Percentiles rank a stretch among this genome's conserved stretches.
These are phyloP conservation scores for Dactylellina cionopaga DNA, from an alignment of 2,329 filamentous ascomycete species.

Conservation along the genomic window DNA sequence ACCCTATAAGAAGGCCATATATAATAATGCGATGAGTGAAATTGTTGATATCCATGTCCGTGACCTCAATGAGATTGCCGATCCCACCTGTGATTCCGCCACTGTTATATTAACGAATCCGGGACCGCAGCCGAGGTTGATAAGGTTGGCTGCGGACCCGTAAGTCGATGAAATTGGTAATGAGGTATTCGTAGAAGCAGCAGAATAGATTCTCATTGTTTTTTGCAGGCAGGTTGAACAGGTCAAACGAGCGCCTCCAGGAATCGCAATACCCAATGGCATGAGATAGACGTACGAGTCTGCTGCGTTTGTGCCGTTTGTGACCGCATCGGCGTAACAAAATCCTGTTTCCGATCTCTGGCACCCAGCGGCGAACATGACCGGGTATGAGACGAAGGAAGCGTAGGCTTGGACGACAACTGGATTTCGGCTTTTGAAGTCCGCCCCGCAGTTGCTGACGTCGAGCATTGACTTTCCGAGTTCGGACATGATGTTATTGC, in stretches of 20 bases:
- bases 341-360: conserved; percentile 70
- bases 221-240: conserved; percentile 80
- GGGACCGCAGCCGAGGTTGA: conserved; percentile 73
- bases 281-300: conserved; percentile 87
- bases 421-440: conserved; percentile 74
- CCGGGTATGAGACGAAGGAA: conserved; percentile 79
- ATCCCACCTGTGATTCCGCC: conserved; percentile 33
- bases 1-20: conserved; percentile 45
- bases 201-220: conserved; percentile 83
- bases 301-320: conserved; percentile 74
- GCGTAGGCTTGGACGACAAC: conserved; percentile 78
- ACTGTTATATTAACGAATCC: conserved; percentile 67
- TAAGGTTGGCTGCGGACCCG: conserved; percentile 73
- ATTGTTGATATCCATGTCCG: conserved; percentile 52
- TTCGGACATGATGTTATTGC: conserved; percentile 71
- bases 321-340: conserved; percentile 80
- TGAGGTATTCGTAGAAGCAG: conserved; percentile 72
- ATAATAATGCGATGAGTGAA: conserved; percentile 50
- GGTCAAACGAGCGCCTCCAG: conserved; percentile 72
- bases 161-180: conserved; percentile 78
- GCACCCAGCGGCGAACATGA: conserved; percentile 83
- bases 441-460: conserved; percentile 74
- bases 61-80: conserved; percentile 40
- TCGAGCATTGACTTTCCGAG: conserved; percentile 74
- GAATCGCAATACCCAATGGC: conserved; percentile 78